phyloP scores from a whole-genome alignment of 805 yeast genomes.

The Maudiozyma barnettii region DNA sequence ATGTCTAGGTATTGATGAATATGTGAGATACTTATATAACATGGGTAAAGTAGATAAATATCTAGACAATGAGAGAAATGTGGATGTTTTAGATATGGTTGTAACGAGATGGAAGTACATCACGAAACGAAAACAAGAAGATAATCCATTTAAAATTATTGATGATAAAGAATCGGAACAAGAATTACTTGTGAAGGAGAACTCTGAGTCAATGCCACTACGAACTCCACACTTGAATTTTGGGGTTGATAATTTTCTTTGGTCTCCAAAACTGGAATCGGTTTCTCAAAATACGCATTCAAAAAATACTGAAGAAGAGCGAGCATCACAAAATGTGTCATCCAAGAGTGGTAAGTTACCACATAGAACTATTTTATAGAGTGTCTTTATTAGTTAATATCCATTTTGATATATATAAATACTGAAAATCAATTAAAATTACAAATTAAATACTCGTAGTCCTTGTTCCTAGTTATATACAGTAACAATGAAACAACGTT shows the following conservation, averaged over 20 bases:
- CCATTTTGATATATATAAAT: not conserved
- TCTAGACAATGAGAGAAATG: slow-evolving; percentile 25
- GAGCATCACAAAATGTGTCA: not conserved
- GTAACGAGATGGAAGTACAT: slow-evolving; percentile 29
- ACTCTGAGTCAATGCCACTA: not conserved
- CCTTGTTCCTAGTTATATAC: no score
- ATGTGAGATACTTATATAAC: slow-evolving; percentile 51
- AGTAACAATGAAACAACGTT: no score
- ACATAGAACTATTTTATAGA: not conserved
- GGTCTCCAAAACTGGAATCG: slow-evolving; percentile 19
- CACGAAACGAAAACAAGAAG: slow-evolving; percentile 3
- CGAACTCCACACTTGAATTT: slow-evolving; percentile 20
- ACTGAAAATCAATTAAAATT: no score
- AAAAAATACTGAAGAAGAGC: not conserved
- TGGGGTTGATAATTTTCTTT: slow-evolving; percentile 21
- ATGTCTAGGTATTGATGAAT: slow-evolving; percentile 65
- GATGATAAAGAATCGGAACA: not conserved
- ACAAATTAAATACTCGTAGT: no score
- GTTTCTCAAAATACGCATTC: not conserved
- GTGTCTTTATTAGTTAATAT: not conserved
- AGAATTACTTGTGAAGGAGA: not conserved
- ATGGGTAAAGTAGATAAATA: slow-evolving; percentile 46
- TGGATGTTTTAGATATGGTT: slow-evolving; percentile 31
- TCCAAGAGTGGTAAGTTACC: not conserved
- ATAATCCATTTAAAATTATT: not conserved